Percentiles rank a stretch among this genome's conserved stretches.
Evolutionary conservation across 352 stramenopile genomes (phyloP).

Genomic region (Phytopythium cucurbitacearum): DNA sequence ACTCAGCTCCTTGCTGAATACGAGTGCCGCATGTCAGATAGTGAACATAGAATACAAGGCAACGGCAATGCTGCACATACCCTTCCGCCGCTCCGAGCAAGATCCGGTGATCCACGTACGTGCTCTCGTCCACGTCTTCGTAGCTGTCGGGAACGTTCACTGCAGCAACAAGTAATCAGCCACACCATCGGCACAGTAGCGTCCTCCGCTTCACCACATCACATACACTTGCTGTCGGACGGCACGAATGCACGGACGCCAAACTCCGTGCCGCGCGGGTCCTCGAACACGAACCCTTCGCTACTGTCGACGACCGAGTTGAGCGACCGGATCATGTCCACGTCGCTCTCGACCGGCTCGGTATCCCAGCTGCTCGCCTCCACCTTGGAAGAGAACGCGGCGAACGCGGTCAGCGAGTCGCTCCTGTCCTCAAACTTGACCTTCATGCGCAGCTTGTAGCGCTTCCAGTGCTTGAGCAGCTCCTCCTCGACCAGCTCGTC

Average conservation of each 20-base stretch:
- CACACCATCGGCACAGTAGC: conserved; percentile 8
- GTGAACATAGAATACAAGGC: too few relatives aligned
- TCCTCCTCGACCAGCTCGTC: conserved; percentile 51
- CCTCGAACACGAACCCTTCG: conserved; percentile 41
- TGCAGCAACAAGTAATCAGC: conserved; percentile 13
- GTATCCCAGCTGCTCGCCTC: conserved; percentile 12
- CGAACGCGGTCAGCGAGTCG: conserved; percentile 38
- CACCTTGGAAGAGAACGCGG: conserved; percentile 46
- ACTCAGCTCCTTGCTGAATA: conserved; percentile 57
- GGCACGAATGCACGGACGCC: conserved; percentile 60
- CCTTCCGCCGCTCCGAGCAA: conserved; percentile 70
- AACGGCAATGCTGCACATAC: conserved; percentile 15
- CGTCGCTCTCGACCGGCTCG: conserved; percentile 7
- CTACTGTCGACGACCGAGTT: conserved; percentile 25
- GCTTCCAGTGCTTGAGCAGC: conserved; percentile 81
- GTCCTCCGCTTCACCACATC: not conserved
- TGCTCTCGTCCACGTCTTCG: conserved; percentile 27
- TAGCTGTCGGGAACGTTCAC: conserved; percentile 49
- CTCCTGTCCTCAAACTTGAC: conserved; percentile 66
- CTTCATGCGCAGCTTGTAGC: conserved; percentile 88
- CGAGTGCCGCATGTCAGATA: not conserved
- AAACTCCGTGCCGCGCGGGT: conserved; percentile 65
- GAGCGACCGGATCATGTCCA: conserved; percentile 24
- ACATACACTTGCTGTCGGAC: conserved; percentile 20
- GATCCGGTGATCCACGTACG: conserved; percentile 62